phyloP scores from a whole-genome alignment of 2,329 filamentous ascomycete species.

The Clathrospora elynae region DNA sequence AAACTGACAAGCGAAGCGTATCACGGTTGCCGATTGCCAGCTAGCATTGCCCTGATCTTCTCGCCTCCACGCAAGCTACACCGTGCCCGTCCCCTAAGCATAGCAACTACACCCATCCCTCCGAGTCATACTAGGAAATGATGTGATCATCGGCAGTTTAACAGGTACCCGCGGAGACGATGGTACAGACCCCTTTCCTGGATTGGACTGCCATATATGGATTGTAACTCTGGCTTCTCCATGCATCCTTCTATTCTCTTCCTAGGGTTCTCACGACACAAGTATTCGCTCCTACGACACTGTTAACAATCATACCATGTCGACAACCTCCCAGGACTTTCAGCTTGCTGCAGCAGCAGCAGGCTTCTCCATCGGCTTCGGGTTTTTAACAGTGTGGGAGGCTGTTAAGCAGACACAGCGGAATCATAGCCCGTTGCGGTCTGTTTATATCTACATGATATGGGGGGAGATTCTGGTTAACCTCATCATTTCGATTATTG shows the following conservation, averaged over 20 bases:
- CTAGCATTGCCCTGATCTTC: not conserved
- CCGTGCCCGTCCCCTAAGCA: slow-evolving; percentile 2
- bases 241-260: not conserved
- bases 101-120: not conserved
- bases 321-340: slow-evolving; percentile 31
- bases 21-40: no score
- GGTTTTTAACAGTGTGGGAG: slow-evolving; percentile 43
- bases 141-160: slow-evolving; percentile 6
- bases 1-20: not conserved
- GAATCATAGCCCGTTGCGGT: slow-evolving; percentile 41
- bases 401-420: slow-evolving; percentile 44
- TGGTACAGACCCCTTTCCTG: slow-evolving; percentile 10
- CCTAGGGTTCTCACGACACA: slow-evolving; percentile 2
- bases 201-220: not conserved
- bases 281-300: slow-evolving; percentile 3
- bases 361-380: slow-evolving; percentile 45
- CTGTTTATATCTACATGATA: slow-evolving; percentile 46
- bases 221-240: slow-evolving; percentile 2
- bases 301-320: slow-evolving; percentile 16
- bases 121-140: slow-evolving; percentile 4
- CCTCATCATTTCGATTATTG: slow-evolving; percentile 36
- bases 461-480: slow-evolving; percentile 43
- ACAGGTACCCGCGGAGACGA: not conserved
- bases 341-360: slow-evolving; percentile 42
- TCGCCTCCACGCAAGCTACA: slow-evolving; percentile 3